phyloP scores from a whole-genome alignment of 495 filamentous ascomycete genomes.

The Aspergillus biplanus region DNA sequence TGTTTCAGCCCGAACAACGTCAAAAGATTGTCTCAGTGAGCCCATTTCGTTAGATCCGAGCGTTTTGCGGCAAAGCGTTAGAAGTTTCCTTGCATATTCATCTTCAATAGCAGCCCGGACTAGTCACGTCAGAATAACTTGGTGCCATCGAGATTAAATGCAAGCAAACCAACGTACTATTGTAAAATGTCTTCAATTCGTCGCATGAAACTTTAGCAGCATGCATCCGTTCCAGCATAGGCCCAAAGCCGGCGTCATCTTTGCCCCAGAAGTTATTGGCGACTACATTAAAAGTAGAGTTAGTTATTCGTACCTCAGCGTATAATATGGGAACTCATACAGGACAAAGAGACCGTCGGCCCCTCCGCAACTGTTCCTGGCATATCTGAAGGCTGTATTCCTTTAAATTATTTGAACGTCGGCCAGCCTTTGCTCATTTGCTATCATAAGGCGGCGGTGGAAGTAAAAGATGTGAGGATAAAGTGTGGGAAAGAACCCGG shows the following conservation, averaged over 20 bases:
- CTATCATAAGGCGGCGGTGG: constrained; percentile 25
- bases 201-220: constrained; percentile 94
- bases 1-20: constrained; percentile 86
- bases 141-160: neutral
- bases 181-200: constrained; percentile 91
- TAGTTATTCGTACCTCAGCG: constrained; percentile 12
- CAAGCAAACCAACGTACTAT: constrained; percentile 51
- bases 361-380: constrained; percentile 64
- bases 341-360: constrained; percentile 66
- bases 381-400: constrained; percentile 51
- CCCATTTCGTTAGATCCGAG: constrained; percentile 89
- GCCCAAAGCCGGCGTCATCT: constrained; percentile 93
- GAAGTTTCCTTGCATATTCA: constrained; percentile 91
- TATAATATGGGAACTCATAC: constrained; percentile 41
- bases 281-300: constrained; percentile 57
- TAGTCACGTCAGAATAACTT: constrained; percentile 35
- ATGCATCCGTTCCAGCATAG: constrained; percentile 95
- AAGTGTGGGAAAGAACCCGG: constrained; percentile 9
- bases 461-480: constrained; percentile 21
- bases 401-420: constrained; percentile 34
- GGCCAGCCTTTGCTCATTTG: constrained; percentile 49
- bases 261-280: constrained; percentile 99
- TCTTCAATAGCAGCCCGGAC: constrained; percentile 94
- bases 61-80: constrained; percentile 83
- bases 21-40: constrained; percentile 79